Evolutionary conservation across 2,329 filamentous ascomycete genomes (phyloP).

Genomic region (Aspergillus sp.): DNA sequence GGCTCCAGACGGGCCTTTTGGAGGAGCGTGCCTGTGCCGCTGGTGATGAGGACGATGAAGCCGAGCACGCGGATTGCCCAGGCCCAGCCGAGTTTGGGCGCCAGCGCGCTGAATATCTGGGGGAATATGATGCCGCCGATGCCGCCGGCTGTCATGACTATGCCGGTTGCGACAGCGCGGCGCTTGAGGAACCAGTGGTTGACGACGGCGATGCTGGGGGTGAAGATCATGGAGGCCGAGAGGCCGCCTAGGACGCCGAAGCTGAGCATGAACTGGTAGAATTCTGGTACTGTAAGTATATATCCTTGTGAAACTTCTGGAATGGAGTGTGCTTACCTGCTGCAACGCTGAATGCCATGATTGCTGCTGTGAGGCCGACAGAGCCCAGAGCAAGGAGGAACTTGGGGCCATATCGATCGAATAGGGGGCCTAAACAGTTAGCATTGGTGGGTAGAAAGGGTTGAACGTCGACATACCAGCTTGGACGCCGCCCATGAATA

Average conservation of each 20-base stretch:
- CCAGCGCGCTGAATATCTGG: conserved; percentile 28
- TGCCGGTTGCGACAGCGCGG: conserved; percentile 35
- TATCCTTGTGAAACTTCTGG: not conserved
- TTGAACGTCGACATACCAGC: too few relatives aligned
- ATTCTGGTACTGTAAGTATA: conserved; percentile 22
- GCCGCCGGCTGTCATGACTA: conserved; percentile 34
- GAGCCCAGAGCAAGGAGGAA: not conserved
- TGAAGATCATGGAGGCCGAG: conserved; percentile 39
- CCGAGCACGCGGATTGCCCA: conserved; percentile 42
- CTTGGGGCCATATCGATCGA: not conserved
- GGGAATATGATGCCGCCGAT: conserved; percentile 36
- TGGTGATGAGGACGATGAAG: conserved; percentile 31
- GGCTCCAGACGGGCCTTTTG: conserved; percentile 16
- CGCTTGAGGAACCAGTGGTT: conserved; percentile 37
- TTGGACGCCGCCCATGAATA: too few relatives aligned
- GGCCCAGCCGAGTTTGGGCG: conserved; percentile 32
- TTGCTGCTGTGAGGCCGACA: not conserved
- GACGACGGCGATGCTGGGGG: conserved; percentile 21
- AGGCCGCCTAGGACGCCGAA: conserved; percentile 42
- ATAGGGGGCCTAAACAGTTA: not conserved
- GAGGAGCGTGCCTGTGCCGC: conserved; percentile 20
- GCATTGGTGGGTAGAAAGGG: too few relatives aligned
- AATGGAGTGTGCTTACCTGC: not conserved
- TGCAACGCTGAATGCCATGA: not conserved
- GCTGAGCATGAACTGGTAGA: conserved; percentile 45